Evolutionary conservation across 371 early-diverging fungal species (phyloP), one percentile per base, ranked within the genome.

Genomic region (Apophysomyces sp.): DNA sequence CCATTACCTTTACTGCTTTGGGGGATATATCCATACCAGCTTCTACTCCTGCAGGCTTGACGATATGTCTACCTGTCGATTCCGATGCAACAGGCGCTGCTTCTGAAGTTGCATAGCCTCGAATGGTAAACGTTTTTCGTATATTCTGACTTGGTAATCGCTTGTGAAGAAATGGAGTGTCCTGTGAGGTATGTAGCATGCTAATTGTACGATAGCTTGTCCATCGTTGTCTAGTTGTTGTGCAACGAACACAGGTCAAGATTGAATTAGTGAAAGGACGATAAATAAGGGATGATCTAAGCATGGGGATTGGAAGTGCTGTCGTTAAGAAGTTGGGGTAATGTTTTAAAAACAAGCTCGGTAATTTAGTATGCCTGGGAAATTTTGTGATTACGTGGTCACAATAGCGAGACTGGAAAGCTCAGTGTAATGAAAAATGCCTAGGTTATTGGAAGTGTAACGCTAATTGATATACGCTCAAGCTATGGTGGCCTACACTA

Each of bases 1-100:
- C 9, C n/a, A 44, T 53, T 72, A 77, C 80, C 68, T 80, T 73
- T 30, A 80, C 32, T 12, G 80, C 80, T 54, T 57, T 67, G 18
- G 77, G 73, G 8, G 80, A 71, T 32, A 80, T 71, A 15, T 64
- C 71, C 1, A 80, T 30, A 3, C 80, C 80, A 60, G 70, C 67
- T 31, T 66, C 65, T 26, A 58, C 51, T 11, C 67, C 57, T 1
- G 79, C 79, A 34, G 57, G 36, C 57, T 73, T 74, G 6, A 66
- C 21, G 9, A 41, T 41, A 6, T 44, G 11, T 21, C 21, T 44
- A 4, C 21, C 44, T 44, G n/a, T 44, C 18, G n/a, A 44, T 4
- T 21, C 27, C 9, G 44, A 3, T 8, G 44, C 11, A 18, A 21
- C 3, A 44, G 44, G 21, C 9, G 24, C 2, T 6, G 44, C 24